Percentiles rank a stretch among this genome's conserved stretches.
Evolutionary conservation across 2,329 filamentous ascomycete species (phyloP).

Genomic region (Setomelanomma holmii): DNA sequence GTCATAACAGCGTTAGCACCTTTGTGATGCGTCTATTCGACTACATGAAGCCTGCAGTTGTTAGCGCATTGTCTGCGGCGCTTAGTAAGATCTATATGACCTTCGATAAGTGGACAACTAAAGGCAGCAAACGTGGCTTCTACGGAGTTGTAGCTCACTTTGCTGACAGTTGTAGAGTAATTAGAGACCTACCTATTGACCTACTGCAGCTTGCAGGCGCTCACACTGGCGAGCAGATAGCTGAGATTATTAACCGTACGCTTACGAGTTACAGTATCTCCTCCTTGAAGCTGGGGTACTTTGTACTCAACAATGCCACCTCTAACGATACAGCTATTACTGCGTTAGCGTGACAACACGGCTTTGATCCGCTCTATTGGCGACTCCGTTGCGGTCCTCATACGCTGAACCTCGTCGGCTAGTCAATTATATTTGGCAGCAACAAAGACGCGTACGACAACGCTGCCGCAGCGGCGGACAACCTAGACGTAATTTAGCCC

Average conservation of each 20-base stretch:
- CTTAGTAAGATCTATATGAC: background rate
- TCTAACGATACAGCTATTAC: background rate
- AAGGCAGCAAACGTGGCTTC: background rate
- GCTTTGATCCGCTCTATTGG: background rate
- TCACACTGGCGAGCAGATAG: too few species aligned
- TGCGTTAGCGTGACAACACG: background rate
- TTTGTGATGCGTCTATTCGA: background rate
- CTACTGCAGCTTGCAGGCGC: background rate
- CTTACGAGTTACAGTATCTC: background rate
- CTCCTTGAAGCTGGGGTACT: background rate
- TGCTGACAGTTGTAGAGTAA: background rate
- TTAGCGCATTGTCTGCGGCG: background rate
- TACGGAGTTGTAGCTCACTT: background rate
- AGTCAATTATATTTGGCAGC: background rate
- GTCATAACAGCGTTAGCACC: background rate
- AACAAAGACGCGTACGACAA: too few species aligned
- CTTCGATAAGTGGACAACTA: background rate
- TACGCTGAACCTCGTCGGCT: background rate
- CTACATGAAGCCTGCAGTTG: background rate
- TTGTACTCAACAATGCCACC: background rate
- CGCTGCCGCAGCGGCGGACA: too few species aligned
- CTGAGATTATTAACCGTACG: background rate
- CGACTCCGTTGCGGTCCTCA: background rate
- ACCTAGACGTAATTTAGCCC: too few species aligned
- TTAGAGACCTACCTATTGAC: background rate